A percentile compares a stretch with the other conserved stretches of the same genome.
These are phyloP conservation scores for Oryza coarctata DNA, from an alignment of 176 grass and related monocot genomes.

Conservation along the genomic window DNA sequence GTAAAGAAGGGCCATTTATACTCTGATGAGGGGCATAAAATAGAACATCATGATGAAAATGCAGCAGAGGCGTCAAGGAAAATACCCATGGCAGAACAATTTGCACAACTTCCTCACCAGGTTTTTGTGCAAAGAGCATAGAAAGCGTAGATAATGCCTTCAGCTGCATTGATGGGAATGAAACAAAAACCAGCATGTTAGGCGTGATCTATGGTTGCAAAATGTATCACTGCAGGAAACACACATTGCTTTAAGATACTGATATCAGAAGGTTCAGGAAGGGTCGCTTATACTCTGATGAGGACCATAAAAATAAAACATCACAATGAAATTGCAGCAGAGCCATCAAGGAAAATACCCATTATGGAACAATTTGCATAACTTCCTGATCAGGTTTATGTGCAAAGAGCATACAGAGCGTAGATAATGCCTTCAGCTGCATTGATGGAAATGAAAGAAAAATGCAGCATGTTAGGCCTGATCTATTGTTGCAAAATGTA, in stretches of 20 bases:
- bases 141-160: slow-evolving; percentile 73
- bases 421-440: slow-evolving; percentile 85
- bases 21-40: not conserved
- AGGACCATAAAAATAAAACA: slow-evolving; percentile 1
- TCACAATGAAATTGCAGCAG: not conserved
- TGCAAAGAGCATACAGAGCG: slow-evolving; percentile 58
- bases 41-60: not conserved
- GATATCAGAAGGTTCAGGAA: not conserved
- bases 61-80: slow-evolving; percentile 19
- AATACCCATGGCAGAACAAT: slow-evolving; percentile 90
- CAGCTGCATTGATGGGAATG: slow-evolving; percentile 54
- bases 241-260: not conserved
- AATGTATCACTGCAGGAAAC: no score
- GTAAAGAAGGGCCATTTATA: not conserved
- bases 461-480: not conserved
- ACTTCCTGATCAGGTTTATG: slow-evolving; percentile 72
- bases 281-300: not conserved
- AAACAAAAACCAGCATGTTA: not conserved
- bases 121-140: slow-evolving; percentile 64
- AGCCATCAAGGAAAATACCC: slow-evolving; percentile 59
- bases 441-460: slow-evolving; percentile 35
- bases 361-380: slow-evolving; percentile 69
- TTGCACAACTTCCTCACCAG: slow-evolving; percentile 68
- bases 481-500: not conserved
- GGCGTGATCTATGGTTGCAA: no score